Base-by-base conservation (phyloP, 2,329 filamentous ascomycete species). In the Fusarium sterilihyphosum region DNA sequence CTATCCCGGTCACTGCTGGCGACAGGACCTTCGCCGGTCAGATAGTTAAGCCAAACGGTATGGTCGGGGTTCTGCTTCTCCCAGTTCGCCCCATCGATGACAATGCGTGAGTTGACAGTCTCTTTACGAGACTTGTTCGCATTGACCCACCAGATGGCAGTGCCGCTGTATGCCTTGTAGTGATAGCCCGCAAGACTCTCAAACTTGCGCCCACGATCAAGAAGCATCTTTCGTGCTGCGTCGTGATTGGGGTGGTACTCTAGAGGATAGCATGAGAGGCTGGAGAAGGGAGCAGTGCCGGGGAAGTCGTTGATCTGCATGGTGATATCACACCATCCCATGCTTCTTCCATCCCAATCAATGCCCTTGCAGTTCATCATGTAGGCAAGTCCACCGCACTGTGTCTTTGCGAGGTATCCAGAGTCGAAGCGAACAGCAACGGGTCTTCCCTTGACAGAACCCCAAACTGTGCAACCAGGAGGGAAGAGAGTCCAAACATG, bases 401-500 rank as follows among this genome's bases (percentile, higher is more conserved):
- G 75, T 24, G 80, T 84, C 57, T 80, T 75, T 61, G 74, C 80
- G 70, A 85, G 85, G 58, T 82, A 77, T 3, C 82, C 81, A 59
- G 81, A 77, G 12, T 79, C 73, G 24, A 86, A 84, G 71, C 82
- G 80, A 49, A 83, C 83, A 18, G 83, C 83, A 8, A 82, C 82
- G 9, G 82, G 79, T 18, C 82, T 83, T 14, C 83, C 85, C 61
- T 83, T 81, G 69, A 83, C 80, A 12, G 80, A 77, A 2, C 83
- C 81, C 58, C 84, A 82, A 5, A 88, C 76, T 10, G 81, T 80
- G 50, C 79, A 81, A 1, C 85, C 86, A 1, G 87, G 88, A 58
- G 84, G 83, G 75, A 89, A 88, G 35, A 89, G 83, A n/a, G 86
- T 86, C 87, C 87, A 89, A 16, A 86, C 81, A 53, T 90, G 85